A percentile compares a stretch with the other conserved stretches of the same genome.
Evolutionary conservation across 345 rosid genomes (phyloP).

Genomic region (Iberis pinnata): DNA sequence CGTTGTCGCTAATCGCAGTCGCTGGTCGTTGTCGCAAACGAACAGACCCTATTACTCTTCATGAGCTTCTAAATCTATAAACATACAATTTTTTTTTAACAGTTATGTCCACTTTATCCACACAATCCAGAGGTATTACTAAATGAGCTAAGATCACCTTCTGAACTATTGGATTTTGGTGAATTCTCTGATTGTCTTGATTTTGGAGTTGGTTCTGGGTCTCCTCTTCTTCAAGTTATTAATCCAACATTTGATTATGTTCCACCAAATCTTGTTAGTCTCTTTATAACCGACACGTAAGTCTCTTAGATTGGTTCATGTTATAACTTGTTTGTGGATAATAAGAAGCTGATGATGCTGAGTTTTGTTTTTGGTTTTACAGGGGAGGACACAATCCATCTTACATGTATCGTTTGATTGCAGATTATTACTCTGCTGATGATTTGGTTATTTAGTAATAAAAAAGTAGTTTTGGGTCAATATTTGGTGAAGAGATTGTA

Average conservation of each 20-base stretch:
- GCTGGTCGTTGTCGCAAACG: too few species aligned
- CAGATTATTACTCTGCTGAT: conserved; percentile 95
- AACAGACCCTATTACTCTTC: conserved; percentile 15
- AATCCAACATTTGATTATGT: conserved; percentile 94
- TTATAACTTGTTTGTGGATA: background rate
- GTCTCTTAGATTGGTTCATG: conserved; percentile 23
- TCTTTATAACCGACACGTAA: conserved; percentile 96
- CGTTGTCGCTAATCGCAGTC: too few species aligned
- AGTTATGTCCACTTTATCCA: conserved; percentile 96
- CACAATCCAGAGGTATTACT: conserved; percentile 91
- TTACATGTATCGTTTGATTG: conserved; percentile 89
- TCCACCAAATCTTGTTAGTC: conserved; percentile 93
- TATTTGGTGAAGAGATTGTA: too few species aligned
- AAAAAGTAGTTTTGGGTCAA: conserved; percentile 3
- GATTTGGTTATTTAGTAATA: conserved; percentile 80
- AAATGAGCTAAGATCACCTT: conserved; percentile 94
- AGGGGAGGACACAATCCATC: conserved; percentile 99
- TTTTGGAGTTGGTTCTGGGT: conserved; percentile 54
- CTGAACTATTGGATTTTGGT: conserved; percentile 91
- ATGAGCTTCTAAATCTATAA: background rate
- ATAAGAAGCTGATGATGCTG: background rate
- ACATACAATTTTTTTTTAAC: conserved; percentile 18
- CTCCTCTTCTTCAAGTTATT: conserved; percentile 84
- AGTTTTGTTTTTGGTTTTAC: conserved; percentile 18
- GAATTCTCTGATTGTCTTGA: conserved; percentile 97